These are phyloP conservation scores for Begonia loranthoides DNA, from an alignment of 306 rosid species.

Conservation along the genomic window DNA sequence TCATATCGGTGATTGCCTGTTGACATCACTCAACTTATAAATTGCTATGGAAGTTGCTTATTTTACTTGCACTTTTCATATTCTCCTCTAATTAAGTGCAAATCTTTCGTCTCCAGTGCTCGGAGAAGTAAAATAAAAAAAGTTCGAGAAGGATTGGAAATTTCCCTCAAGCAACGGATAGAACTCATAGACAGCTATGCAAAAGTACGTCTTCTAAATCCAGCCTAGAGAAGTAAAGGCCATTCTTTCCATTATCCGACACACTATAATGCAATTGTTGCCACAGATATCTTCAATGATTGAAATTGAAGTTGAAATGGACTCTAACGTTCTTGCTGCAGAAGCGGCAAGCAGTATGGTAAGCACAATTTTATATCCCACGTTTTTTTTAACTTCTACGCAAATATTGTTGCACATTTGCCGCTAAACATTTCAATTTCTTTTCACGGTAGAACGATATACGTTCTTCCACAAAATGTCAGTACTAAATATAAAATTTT, in stretches of 20 bases:
- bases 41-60: not conserved
- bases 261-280: too few relatives aligned
- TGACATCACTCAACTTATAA: not conserved
- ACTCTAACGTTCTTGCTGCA: conserved; percentile 80
- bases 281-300: conserved; percentile 85
- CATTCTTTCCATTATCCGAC: too few relatives aligned
- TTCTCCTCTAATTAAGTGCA: not conserved
- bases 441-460: too few relatives aligned
- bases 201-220: conserved; percentile 36
- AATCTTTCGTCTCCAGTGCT: conserved; percentile 21
- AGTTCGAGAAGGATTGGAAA: conserved; percentile 73
- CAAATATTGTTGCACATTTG: too few relatives aligned
- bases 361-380: conserved; percentile 12
- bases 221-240: too few relatives aligned
- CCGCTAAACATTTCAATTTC: too few relatives aligned
- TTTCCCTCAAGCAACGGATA: conserved; percentile 62
- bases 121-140: conserved; percentile 68
- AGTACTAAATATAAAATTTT: too few relatives aligned
- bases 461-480: too few relatives aligned
- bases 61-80: not conserved
- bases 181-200: conserved; percentile 88
- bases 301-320: conserved; percentile 94
- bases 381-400: conserved; percentile 7
- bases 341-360: conserved; percentile 79
- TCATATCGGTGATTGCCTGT: conserved; percentile 51